These are phyloP conservation scores for Tetrastigma voinierianum DNA, from an alignment of 164 flowering plant species.

Conservation along the genomic window DNA sequence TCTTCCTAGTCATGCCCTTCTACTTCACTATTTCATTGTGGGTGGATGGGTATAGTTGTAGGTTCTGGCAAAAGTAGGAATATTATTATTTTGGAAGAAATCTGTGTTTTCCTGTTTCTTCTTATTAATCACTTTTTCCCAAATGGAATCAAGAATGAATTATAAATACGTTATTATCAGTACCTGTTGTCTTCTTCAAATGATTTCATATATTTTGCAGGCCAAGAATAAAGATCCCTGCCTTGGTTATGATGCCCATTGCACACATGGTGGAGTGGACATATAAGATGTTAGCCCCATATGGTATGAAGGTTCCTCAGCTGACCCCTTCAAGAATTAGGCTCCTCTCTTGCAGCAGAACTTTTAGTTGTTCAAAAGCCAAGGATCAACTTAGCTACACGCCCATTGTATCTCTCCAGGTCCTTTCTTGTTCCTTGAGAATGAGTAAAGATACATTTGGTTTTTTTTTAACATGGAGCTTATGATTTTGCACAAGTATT, in stretches of 20 bases:
- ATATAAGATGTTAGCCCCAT: constrained; percentile 70
- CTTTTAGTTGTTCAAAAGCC: constrained; percentile 85
- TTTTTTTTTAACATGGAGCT: not conserved
- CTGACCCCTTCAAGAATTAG: constrained; percentile 93
- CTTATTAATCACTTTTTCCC: not conserved
- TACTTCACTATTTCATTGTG: not conserved
- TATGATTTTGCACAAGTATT: no score
- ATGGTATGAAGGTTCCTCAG: constrained; percentile 96
- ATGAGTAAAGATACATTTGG: not conserved
- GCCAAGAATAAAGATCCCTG: constrained; percentile 91
- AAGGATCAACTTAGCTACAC: constrained; percentile 77
- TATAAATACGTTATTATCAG: not conserved
- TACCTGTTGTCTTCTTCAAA: constrained; percentile 11
- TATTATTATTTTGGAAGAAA: not conserved
- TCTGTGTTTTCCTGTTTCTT: not conserved
- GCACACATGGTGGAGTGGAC: constrained; percentile 75
- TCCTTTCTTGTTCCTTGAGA: constrained; percentile 14
- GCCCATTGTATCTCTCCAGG: constrained; percentile 88
- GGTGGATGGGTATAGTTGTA: not conserved
- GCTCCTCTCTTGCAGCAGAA: constrained; percentile 74
- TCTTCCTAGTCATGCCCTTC: not conserved
- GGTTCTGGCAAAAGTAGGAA: not conserved
- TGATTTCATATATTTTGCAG: constrained; percentile 52
- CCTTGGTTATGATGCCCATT: constrained; percentile 80
- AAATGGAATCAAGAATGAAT: not conserved